These are phyloP conservation scores for Cordyceps farinosa DNA, from an alignment of 2,329 filamentous ascomycete genomes.

Conservation along the genomic window DNA sequence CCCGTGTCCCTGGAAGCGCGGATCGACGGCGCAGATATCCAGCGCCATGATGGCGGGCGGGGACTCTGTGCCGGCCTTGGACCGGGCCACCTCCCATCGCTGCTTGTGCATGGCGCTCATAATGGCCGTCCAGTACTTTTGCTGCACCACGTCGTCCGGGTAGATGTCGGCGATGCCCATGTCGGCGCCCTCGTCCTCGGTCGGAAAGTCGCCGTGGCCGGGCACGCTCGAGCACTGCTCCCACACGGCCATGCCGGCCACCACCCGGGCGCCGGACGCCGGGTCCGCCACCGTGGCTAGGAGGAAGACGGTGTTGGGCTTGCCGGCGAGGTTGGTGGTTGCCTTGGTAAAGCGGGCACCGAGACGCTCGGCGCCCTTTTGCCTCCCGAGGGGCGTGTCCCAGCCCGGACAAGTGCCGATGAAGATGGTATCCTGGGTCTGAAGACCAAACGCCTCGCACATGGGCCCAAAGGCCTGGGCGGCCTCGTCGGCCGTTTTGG, in stretches of 20 bases:
- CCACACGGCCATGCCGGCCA: constrained; percentile 57
- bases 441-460: constrained; percentile 44
- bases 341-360: constrained; percentile 38
- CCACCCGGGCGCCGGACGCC: constrained; percentile 22
- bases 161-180: constrained; percentile 36
- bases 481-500: constrained; percentile 29
- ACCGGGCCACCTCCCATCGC: constrained; percentile 39
- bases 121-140: constrained; percentile 44
- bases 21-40: constrained; percentile 51
- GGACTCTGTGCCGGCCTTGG: constrained; percentile 33
- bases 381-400: constrained; percentile 46
- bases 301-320: constrained; percentile 49
- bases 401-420: constrained; percentile 50
- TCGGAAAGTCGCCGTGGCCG: constrained; percentile 43
- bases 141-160: constrained; percentile 41
- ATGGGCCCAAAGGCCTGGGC: constrained; percentile 25
- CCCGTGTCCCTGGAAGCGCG: constrained; percentile 48
- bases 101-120: constrained; percentile 41
- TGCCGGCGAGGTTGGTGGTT: constrained; percentile 40
- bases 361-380: constrained; percentile 35
- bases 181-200: constrained; percentile 30
- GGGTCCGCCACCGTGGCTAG: constrained; percentile 47
- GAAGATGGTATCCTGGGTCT: constrained; percentile 50
- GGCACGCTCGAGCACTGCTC: constrained; percentile 46
- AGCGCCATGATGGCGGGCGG: constrained; percentile 48